Conservation (phyloP, 805 yeast species). For the Komagataella pastoris region DNA sequence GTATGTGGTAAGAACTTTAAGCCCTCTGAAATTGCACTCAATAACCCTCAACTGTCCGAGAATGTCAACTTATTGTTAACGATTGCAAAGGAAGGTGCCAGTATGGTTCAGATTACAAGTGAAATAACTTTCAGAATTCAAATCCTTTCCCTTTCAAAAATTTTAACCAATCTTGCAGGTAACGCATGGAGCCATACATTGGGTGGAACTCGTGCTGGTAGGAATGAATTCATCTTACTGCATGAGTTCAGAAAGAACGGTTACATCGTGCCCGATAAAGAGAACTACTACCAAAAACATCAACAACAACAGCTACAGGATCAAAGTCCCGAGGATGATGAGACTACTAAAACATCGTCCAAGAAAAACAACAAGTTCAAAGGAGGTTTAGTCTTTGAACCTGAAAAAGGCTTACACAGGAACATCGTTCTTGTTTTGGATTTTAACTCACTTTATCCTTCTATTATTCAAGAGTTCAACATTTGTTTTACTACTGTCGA, state of each 20-base stretch:
- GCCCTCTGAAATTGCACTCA: slow-evolving; percentile 62
- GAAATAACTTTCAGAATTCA: slow-evolving; percentile 75
- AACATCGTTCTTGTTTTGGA: slow-evolving; percentile 90
- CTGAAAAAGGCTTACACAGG: slow-evolving; percentile 88
- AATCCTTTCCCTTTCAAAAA: slow-evolving; percentile 78
- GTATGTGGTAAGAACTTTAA: slow-evolving; percentile 53
- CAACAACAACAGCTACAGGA: slow-evolving; percentile 14
- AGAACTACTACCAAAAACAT: slow-evolving; percentile 25
- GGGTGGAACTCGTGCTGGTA: slow-evolving; percentile 90
- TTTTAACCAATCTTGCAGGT: slow-evolving; percentile 87
- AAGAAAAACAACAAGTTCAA: slow-evolving; percentile 64
- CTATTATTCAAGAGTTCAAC: slow-evolving; percentile 92
- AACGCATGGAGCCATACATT: slow-evolving; percentile 95
- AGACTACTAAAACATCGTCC: slow-evolving; percentile 33
- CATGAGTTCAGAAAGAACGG: slow-evolving; percentile 81
- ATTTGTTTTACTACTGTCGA: slow-evolving; percentile 95
- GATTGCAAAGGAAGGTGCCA: slow-evolving; percentile 57
- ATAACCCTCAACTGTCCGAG: slow-evolving; percentile 48
- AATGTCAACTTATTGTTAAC: slow-evolving; percentile 56
- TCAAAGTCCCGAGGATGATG: slow-evolving; percentile 23
- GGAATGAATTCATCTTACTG: slow-evolving; percentile 84
- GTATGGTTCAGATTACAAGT: slow-evolving; percentile 57
- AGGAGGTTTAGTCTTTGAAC: slow-evolving; percentile 95
- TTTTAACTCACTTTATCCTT: slow-evolving; percentile 93
- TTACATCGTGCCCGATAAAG: slow-evolving; percentile 82